Evolutionary conservation across 192 early-diverging fungal genomes (phyloP).

Genomic region (Gryganskiella cystojenkinii): DNA sequence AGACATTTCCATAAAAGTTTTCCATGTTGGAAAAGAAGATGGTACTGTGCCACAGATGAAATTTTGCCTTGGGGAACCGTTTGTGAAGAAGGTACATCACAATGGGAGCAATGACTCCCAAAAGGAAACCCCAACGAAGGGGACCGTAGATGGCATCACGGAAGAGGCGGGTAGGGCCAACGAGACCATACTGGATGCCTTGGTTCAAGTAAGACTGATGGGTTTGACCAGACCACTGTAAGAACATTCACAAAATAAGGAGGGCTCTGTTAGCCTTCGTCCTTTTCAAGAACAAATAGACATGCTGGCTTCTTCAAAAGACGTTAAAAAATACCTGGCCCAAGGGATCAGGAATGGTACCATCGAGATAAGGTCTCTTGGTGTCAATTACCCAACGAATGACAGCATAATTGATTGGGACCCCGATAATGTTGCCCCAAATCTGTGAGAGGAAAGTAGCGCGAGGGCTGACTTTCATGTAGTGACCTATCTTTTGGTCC

Average conservation of each 20-base stretch:
- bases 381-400: constrained; percentile 57
- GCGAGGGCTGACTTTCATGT: constrained; percentile 52
- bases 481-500: constrained; percentile 52
- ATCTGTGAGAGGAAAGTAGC: constrained; percentile 52
- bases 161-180: constrained; percentile 51
- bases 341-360: constrained; percentile 52
- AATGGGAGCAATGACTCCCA: constrained; percentile 47
- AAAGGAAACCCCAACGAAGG: constrained; percentile 56
- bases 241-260: too few species aligned
- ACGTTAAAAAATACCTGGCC: too few species aligned
- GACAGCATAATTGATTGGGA: constrained; percentile 53
- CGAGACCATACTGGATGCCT: constrained; percentile 51
- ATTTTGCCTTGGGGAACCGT: constrained; percentile 55
- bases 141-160: constrained; percentile 50
- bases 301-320: too few species aligned
- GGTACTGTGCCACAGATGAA: constrained; percentile 55
- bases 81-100: constrained; percentile 54
- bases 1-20: constrained; percentile 56
- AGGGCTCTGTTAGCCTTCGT: too few species aligned
- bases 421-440: constrained; percentile 56
- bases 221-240: constrained; percentile 51
- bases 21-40: constrained; percentile 57
- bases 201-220: constrained; percentile 49
- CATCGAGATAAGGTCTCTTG: constrained; percentile 57
- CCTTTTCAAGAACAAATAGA: too few species aligned